phyloP scores from a whole-genome alignment of 306 rosid genomes.

The Quercus glauca region DNA sequence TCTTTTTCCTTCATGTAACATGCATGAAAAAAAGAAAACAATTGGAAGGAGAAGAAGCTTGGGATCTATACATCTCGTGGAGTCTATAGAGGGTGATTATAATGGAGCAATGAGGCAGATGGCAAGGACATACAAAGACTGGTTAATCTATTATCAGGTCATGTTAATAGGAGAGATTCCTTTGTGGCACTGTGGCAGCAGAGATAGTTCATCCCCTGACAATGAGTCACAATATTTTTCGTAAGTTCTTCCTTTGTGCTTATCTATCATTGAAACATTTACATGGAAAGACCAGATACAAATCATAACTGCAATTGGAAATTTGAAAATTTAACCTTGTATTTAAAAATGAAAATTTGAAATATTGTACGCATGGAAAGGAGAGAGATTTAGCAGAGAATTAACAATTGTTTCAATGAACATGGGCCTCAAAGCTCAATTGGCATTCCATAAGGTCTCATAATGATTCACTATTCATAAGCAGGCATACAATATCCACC shows the following conservation, averaged over 20 bases:
- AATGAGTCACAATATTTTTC: constrained; percentile 21
- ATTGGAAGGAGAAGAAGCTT: constrained; percentile 20
- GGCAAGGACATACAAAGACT: constrained; percentile 65
- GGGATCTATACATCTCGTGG: constrained; percentile 12
- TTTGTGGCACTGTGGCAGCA: constrained; percentile 40
- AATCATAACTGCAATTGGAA: neutral
- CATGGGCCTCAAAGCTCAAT: too few species aligned
- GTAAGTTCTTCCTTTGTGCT: constrained; percentile 42
- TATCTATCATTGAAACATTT: neutral
- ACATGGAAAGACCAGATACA: neutral
- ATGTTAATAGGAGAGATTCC: constrained; percentile 64
- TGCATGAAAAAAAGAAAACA: constrained; percentile 10
- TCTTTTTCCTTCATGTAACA: constrained; percentile 36
- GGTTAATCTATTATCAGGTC: constrained; percentile 67
- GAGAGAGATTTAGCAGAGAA: neutral
- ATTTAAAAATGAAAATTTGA: neutral
- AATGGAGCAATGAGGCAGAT: constrained; percentile 43
- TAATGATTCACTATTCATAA: neutral
- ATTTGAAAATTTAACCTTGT: neutral
- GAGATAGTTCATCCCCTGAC: constrained; percentile 22
- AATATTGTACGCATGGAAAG: neutral
- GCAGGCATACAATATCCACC: neutral
- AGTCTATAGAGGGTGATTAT: constrained; percentile 25
- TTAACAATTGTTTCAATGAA: neutral
- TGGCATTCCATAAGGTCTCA: neutral